Evolutionary conservation across 2,329 filamentous ascomycete species (phyloP).

Genomic region (Orbilia ellipsospora): DNA sequence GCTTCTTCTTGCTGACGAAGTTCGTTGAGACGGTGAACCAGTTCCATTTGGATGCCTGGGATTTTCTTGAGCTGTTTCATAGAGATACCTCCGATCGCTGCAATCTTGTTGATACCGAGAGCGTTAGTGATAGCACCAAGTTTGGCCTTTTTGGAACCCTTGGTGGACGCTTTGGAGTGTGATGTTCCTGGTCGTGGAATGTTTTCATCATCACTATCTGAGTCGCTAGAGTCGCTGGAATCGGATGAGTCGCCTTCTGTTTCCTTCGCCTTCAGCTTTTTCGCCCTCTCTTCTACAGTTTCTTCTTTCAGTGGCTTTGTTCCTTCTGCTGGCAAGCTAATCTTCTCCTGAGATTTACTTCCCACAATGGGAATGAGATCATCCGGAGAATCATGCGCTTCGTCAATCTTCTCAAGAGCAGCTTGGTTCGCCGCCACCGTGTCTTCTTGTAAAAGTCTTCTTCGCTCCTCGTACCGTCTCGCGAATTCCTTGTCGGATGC

Average conservation of each 20-base stretch:
- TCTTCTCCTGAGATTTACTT: constrained; percentile 66
- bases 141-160: constrained; percentile 45
- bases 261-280: constrained; percentile 32
- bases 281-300: constrained; percentile 30
- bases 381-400: constrained; percentile 65
- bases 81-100: constrained; percentile 39
- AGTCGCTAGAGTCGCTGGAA: constrained; percentile 32
- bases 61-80: constrained; percentile 43
- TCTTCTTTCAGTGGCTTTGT: constrained; percentile 40
- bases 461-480: constrained; percentile 76
- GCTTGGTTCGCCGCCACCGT: constrained; percentile 67
- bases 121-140: constrained; percentile 43
- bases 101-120: constrained; percentile 50
- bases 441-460: constrained; percentile 67
- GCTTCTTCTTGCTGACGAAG: constrained; percentile 38
- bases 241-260: constrained; percentile 14
- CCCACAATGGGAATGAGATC: constrained; percentile 62
- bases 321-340: constrained; percentile 59
- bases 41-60: constrained; percentile 40
- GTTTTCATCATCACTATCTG: constrained; percentile 17
- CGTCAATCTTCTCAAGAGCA: constrained; percentile 64
- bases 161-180: constrained; percentile 49
- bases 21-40: constrained; percentile 42
- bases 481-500: constrained; percentile 90
- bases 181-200: constrained; percentile 41